Conservation (phyloP, 176 grass and related monocot genomes). For the Phyllostachys edulis region DNA sequence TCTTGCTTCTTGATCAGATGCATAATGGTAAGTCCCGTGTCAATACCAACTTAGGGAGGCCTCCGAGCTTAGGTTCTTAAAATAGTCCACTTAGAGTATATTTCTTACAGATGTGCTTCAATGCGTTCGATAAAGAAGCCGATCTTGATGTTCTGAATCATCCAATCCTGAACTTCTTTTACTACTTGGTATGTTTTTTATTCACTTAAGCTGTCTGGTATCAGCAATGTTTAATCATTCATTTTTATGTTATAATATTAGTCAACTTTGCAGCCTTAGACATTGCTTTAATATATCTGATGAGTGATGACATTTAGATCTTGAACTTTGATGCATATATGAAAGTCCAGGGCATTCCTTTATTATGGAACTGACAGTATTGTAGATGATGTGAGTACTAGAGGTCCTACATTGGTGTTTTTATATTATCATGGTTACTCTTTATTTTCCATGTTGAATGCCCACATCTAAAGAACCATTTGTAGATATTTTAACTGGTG, state of each 20-base stretch:
- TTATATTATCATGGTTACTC: not conserved
- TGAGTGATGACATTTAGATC: not conserved
- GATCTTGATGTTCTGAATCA: constrained; percentile 68
- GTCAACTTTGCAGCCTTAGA: not conserved
- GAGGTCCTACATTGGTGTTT: not conserved
- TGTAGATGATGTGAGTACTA: not conserved
- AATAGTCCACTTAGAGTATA: not conserved
- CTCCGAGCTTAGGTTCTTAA: not conserved
- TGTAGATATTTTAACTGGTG: constrained; percentile 1
- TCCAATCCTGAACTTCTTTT: constrained; percentile 67
- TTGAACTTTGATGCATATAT: not conserved
- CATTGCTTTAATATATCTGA: not conserved
- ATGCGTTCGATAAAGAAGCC: constrained; percentile 67
- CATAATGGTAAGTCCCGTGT: constrained; percentile 46
- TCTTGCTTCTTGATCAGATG: constrained; percentile 62
- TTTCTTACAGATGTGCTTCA: constrained; percentile 56
- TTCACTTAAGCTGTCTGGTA: not conserved
- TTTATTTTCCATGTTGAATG: not conserved
- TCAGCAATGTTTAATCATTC: not conserved
- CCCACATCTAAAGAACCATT: not conserved
- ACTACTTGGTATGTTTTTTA: constrained; percentile 54
- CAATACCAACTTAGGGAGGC: not conserved
- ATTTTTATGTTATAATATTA: not conserved
- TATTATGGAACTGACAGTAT: not conserved
- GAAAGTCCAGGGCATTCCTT: not conserved